Base-by-base conservation (phyloP, 1,139 yeast species). In the Hansenula lynferdii region DNA sequence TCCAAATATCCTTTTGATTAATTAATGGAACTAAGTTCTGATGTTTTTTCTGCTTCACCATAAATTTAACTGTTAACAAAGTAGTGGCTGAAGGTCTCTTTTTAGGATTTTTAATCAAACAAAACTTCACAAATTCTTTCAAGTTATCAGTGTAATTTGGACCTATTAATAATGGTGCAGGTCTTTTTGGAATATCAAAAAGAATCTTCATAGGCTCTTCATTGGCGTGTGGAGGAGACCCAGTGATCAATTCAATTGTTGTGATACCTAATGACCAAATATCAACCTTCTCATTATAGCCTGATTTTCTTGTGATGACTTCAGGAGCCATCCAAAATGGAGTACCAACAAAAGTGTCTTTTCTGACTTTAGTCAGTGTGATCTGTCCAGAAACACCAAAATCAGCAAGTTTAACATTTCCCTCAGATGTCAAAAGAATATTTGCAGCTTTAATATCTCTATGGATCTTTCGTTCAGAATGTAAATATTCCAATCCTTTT, bases 301-400 rank as follows among this genome's bases (percentile, higher is more conserved):
- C 90, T 15, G 63, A 55, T 26, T 51, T 50, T 40, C 74, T 62
- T 5, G 64, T 55, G 19, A 86, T 81, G 24, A 85, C 83, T 54
- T 86, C 96, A 0, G 95, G 96, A 0, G 95, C 95, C 95, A 86
- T 86, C 95, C 95, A 86, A 59, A 77, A 85, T 16, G 95, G 95
- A 0, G 95, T 85, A 0, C 96, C 96, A 26, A 85, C 95, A 67
- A 85, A 81, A 0, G 95, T 85, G 43, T 75, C 70, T 47, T 80
- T 74, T 47, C 75, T 76, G 38, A 72, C 69, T 35, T 69, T 67
- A 1, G 85, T 77, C 29, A 75, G 65, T n/a, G 82, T 73, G 28
- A 85, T 65, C 53, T 84, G 87, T 0, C 92, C 92, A 51, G 90
- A 81, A 8, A 86, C 95, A 1, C 96, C 96, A 66, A 86, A 85